phyloP scores from a whole-genome alignment of 331 rosid species.

The Pyracantha coccinea region DNA sequence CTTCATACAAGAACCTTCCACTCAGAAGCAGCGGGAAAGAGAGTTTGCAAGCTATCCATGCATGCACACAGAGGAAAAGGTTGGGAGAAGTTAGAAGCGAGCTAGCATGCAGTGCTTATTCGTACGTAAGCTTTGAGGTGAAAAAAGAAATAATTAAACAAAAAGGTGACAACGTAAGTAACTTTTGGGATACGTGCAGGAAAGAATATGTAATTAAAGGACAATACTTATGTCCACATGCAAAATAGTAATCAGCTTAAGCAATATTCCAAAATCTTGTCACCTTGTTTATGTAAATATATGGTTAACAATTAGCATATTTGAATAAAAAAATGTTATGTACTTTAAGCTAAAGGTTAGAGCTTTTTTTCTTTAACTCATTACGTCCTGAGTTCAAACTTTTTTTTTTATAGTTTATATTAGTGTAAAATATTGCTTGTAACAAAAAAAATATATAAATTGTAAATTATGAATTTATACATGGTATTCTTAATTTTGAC shows the following conservation, averaged over 20 bases:
- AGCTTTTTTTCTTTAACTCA: too few species aligned
- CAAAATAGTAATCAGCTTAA: not conserved
- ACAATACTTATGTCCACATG: too few species aligned
- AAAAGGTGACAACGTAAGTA: not conserved
- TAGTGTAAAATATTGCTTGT: too few species aligned
- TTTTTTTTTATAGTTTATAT: too few species aligned
- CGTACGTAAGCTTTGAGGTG: not conserved
- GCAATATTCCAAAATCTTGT: not conserved
- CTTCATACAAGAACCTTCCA: not conserved
- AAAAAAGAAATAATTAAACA: not conserved
- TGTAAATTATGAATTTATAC: too few species aligned
- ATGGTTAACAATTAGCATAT: too few species aligned
- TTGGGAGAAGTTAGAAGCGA: not conserved
- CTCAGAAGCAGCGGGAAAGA: not conserved
- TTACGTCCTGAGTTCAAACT: too few species aligned
- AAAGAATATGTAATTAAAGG: not conserved
- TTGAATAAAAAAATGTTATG: too few species aligned
- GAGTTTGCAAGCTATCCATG: not conserved
- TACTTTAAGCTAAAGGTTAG: too few species aligned
- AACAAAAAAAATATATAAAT: too few species aligned
- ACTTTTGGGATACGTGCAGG: not conserved
- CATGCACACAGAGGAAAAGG: not conserved
- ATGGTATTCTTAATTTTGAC: too few species aligned
- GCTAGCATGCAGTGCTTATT: too few species aligned
- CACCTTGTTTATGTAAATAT: not conserved